Percentiles rank a stretch among this genome's conserved stretches.
Evolutionary conservation across 2,329 filamentous ascomycete genomes (phyloP).

Genomic region (Hirsutella rhossiliensis): DNA sequence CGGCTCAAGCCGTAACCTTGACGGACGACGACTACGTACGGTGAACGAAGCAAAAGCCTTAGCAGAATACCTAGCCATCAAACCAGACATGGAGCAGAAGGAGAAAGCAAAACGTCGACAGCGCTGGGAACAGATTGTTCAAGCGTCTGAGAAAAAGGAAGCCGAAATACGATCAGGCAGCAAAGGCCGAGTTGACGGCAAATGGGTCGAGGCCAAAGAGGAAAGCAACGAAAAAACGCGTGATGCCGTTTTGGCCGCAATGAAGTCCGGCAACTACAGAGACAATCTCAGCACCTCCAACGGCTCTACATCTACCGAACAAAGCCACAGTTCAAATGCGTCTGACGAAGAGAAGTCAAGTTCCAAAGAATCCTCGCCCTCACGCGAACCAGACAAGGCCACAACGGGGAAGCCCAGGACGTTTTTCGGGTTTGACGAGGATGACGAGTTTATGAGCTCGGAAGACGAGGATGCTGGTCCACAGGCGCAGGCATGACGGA

Average conservation of each 20-base stretch:
- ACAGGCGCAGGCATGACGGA: not conserved
- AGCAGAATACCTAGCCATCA: slow-evolving; percentile 87
- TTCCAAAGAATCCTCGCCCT: slow-evolving; percentile 37
- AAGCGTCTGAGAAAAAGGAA: slow-evolving; percentile 69
- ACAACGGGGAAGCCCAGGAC: slow-evolving; percentile 28
- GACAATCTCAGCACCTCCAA: slow-evolving; percentile 46
- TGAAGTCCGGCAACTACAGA: slow-evolving; percentile 51
- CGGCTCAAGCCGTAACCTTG: slow-evolving; percentile 84
- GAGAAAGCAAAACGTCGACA: slow-evolving; percentile 78
- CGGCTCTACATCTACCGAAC: slow-evolving; percentile 29
- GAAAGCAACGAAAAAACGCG: slow-evolving; percentile 75
- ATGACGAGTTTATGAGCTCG: slow-evolving; percentile 63
- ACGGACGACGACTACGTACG: slow-evolving; percentile 79
- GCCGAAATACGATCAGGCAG: slow-evolving; percentile 69
- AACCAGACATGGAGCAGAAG: slow-evolving; percentile 92
- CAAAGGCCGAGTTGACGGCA: slow-evolving; percentile 64
- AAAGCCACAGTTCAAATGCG: slow-evolving; percentile 12
- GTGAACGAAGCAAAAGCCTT: slow-evolving; percentile 92
- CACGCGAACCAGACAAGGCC: slow-evolving; percentile 25
- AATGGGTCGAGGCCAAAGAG: slow-evolving; percentile 93
- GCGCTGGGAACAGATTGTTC: slow-evolving; percentile 81
- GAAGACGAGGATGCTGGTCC: slow-evolving; percentile 48
- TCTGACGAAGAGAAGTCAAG: slow-evolving; percentile 24
- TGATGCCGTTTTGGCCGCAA: slow-evolving; percentile 59
- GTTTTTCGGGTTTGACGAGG: slow-evolving; percentile 71